These are phyloP conservation scores for Pyrenophora tritici-repentis DNA, from an alignment of 2,329 filamentous ascomycete species.

Conservation along the genomic window DNA sequence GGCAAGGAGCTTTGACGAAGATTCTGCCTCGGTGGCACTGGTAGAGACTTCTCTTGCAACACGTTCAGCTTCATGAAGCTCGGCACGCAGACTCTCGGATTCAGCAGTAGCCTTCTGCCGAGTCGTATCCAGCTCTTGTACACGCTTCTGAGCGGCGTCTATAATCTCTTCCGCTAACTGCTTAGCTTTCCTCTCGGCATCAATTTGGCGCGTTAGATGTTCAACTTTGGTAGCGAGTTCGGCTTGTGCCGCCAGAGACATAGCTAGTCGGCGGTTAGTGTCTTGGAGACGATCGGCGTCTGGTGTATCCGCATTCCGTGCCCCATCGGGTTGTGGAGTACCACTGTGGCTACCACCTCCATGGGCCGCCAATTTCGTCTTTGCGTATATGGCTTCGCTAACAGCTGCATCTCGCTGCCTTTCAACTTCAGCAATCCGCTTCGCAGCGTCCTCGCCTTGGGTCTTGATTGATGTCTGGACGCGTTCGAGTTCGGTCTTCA, in stretches of 20 bases:
- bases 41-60: slow-evolving; percentile 80
- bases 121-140: slow-evolving; percentile 81
- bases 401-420: slow-evolving; percentile 94
- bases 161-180: slow-evolving; percentile 88
- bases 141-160: slow-evolving; percentile 78
- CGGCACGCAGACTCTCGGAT: slow-evolving; percentile 80
- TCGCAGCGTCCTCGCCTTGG: slow-evolving; percentile 82
- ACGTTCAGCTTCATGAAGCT: slow-evolving; percentile 79
- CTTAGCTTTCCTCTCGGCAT: slow-evolving; percentile 79
- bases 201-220: slow-evolving; percentile 69
- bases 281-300: slow-evolving; percentile 73
- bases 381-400: slow-evolving; percentile 91
- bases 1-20: slow-evolving; percentile 73
- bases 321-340: slow-evolving; percentile 59
- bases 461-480: slow-evolving; percentile 89
- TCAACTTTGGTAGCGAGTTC: slow-evolving; percentile 82
- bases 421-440: slow-evolving; percentile 90
- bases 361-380: slow-evolving; percentile 86
- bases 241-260: slow-evolving; percentile 75
- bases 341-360: slow-evolving; percentile 67
- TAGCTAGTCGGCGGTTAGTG: slow-evolving; percentile 80
- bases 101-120: slow-evolving; percentile 84
- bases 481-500: slow-evolving; percentile 86
- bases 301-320: slow-evolving; percentile 62
- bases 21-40: slow-evolving; percentile 74